Conservation (phyloP, 2,329 filamentous ascomycete species). For the Scedosporium dehoogii region DNA sequence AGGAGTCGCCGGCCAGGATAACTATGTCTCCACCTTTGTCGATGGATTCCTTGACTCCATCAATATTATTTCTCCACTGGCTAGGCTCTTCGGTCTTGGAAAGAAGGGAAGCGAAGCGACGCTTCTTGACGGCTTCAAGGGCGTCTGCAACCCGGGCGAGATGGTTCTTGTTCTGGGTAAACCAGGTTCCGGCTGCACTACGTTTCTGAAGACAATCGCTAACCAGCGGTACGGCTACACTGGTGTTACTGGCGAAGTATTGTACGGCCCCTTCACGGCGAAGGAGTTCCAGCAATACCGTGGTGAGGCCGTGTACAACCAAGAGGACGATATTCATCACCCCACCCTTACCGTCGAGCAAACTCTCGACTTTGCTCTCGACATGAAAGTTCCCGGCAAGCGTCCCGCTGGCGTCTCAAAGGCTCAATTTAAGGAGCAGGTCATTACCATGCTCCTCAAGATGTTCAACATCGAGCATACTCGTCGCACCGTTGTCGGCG, state of each 20-base stretch:
- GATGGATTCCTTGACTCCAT: constrained; percentile 69
- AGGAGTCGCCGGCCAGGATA: constrained; percentile 64
- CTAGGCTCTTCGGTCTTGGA: constrained; percentile 52
- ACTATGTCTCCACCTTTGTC: constrained; percentile 66
- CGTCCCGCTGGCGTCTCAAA: constrained; percentile 65
- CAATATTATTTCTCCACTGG: constrained; percentile 58
- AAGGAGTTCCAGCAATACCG: constrained; percentile 62
- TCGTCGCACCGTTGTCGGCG: constrained; percentile 72
- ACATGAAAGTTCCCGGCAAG: constrained; percentile 76
- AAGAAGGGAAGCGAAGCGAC: constrained; percentile 62
- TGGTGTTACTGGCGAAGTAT: constrained; percentile 54
- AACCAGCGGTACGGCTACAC: constrained; percentile 54
- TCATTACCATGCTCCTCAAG: constrained; percentile 65
- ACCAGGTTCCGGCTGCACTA: constrained; percentile 64
- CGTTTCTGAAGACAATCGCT: constrained; percentile 57
- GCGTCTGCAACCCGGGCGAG: constrained; percentile 68
- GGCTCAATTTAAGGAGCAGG: constrained; percentile 63
- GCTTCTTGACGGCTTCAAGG: constrained; percentile 62
- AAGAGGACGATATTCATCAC: constrained; percentile 78
- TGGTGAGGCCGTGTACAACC: constrained; percentile 77
- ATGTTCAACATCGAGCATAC: constrained; percentile 96
- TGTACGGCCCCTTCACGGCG: constrained; percentile 64
- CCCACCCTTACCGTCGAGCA: constrained; percentile 80
- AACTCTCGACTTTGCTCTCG: constrained; percentile 74
- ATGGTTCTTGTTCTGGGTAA: constrained; percentile 78